Evolutionary conservation across 257 asterid genomes (phyloP), one percentile per base, ranked within the genome.

Genomic region (Linderniella brevidens): DNA sequence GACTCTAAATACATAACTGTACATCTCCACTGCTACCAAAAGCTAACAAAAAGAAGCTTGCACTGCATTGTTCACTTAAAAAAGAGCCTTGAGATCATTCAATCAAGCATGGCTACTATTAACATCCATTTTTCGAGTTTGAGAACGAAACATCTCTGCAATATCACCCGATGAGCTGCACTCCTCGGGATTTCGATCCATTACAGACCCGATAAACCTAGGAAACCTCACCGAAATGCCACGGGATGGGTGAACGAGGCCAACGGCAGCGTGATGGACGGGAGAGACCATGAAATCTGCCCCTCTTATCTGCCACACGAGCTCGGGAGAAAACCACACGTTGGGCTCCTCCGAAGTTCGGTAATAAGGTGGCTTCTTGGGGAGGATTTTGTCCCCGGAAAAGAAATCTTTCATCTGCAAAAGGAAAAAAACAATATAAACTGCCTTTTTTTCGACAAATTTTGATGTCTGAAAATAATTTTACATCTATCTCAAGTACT

Each of bases 181-280:
- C 40, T 79, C 96, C 55, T 82, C 96, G 11, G 96, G 82, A 43
- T 70, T 78, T 63, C 94, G 70, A 59, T 86, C 93, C 1, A 69
- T 53, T 32, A 74, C 54, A 15, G 72, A 61, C 8, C 66, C 71
- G 32, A 76, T 49, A 56, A 76, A 86, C 47, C 96, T 64, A 0
- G 96, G 96, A 64, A 86, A 82, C 55, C 96, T 65, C 19, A 82
- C 63, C 8, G 96, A 86, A 48, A 86, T 79, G 14, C 96, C 94
- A 9, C 93, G 92, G 36, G 87, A 70, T 20, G 86, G 83, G 59
- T 79, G 94, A 62, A 82, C 58, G 49, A 79, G 55, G n/a, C 90
- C 93, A 36, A 76, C 63, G 50, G 92, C 94, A 39, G 92, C 90
- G 32, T 75, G 86, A 64, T 86, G 94, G 50, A 79, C 84, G 5